Base-by-base conservation (phyloP, 345 rosid genomes). In the Lepidium aucheri region DNA sequence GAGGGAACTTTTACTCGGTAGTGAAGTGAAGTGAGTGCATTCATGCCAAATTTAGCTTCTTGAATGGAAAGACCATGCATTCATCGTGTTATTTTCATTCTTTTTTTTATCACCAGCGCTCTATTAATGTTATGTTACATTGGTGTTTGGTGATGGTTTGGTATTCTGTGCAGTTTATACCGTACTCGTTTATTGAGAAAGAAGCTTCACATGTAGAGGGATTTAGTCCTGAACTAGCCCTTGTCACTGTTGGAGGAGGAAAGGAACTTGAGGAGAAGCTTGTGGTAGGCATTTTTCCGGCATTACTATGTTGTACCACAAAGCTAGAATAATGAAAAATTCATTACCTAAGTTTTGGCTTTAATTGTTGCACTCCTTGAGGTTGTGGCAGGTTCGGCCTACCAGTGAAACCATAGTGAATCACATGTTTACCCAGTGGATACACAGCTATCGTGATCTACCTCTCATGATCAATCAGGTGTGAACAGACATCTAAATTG, bases 381-480 rank as follows among this genome's bases (percentile, higher is more conserved):
- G 97, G 90, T 82, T 84, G 80, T 90, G 88, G 83, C 99, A 94
- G 96, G 96, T 94, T 77, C 73, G 99, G 69, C 95, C 99, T 47
- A 90, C 96, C 12, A 90, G 97, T 73, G 96, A 90, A 81, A 94
- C 96, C 36, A 94, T 90, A 7, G 97, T 90, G 68, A 90, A 88
- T 86, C 96, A 86, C 75, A 86, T 88, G 97, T 88, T 94, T 78
- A 88, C 99, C 1, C 97, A 90, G 73, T 90, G 99, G 97, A 90
- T 88, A 75, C 95, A 90, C 53, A 90, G 99, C 68, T 74, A 94
- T 51, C 92, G 95, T 16, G 97, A 90, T 83, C 96, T 94, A 65
- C 99, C 96, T 75, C 89, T 90, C 53, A 84, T 90, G 97, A 33
- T 94, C 56, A 90, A 94, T 73, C 97, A 90, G 96, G 97, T 94